Evolutionary conservation across 768 basidiomycete genomes (phyloP).

Genomic region (Boletellus sp.): DNA sequence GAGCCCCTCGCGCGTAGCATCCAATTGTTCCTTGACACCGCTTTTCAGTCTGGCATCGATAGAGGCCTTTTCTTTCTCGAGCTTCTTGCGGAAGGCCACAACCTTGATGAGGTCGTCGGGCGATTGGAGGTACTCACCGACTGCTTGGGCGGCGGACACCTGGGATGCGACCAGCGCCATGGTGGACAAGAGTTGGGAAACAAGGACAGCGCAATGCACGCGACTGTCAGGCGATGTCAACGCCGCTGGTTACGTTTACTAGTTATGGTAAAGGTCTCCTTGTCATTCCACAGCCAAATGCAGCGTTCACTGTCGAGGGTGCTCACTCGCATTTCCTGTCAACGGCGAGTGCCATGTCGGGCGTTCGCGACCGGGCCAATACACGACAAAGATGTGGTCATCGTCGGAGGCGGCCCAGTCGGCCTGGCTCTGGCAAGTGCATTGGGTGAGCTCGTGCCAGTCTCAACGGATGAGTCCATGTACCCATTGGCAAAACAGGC

Average conservation of each 20-base stretch:
- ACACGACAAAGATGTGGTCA: constrained; percentile 78
- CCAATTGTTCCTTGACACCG: constrained; percentile 90
- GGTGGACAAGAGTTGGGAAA: neutral
- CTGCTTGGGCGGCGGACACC: constrained; percentile 79
- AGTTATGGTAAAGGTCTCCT: neutral
- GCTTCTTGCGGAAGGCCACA: constrained; percentile 83
- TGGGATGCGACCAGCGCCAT: constrained; percentile 45
- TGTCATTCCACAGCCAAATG: neutral
- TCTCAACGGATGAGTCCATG: neutral
- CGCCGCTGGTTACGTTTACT: too few relatives aligned
- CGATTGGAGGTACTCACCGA: constrained; percentile 87
- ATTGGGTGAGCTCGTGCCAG: constrained; percentile 51
- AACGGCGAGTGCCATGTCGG: constrained; percentile 6
- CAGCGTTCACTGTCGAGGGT: constrained; percentile 7
- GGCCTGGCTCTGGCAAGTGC: constrained; percentile 88
- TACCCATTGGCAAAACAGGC: constrained; percentile 35
- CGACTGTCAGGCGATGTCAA: too few relatives aligned
- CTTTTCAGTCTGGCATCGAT: constrained; percentile 87
- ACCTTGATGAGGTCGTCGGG: constrained; percentile 93
- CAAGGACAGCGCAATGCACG: neutral
- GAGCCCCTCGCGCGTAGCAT: constrained; percentile 84
- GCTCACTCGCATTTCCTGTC: constrained; percentile 1
- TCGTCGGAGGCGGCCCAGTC: constrained; percentile 92
- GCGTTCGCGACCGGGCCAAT: constrained; percentile 18
- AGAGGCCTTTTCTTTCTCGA: constrained; percentile 94